Evolutionary conservation across 176 grass and related monocot genomes (phyloP).

Genomic region (Puccinellia tenuiflora): DNA sequence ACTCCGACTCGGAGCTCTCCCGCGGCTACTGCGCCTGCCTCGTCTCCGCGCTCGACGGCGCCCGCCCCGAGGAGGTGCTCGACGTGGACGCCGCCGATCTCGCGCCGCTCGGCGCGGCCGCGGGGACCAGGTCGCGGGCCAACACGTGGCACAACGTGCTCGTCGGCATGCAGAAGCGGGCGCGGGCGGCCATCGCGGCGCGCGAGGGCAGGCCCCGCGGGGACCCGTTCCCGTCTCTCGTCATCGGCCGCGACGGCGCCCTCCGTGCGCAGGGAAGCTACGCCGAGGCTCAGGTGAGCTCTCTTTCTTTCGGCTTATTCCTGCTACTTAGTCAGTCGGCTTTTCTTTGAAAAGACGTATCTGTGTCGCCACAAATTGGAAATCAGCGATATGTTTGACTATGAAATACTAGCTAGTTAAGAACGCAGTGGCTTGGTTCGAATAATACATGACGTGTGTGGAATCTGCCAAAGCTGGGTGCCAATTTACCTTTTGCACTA

Average conservation of each 20-base stretch:
- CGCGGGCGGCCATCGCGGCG: constrained; percentile 50
- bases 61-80: constrained; percentile 64
- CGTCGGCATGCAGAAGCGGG: constrained; percentile 86
- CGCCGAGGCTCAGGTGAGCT: constrained; percentile 82
- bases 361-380: constrained; percentile 6
- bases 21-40: constrained; percentile 81
- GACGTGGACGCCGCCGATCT: constrained; percentile 56
- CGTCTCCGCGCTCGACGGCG: constrained; percentile 65
- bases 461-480: constrained; percentile 32
- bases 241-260: constrained; percentile 56
- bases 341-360: constrained; percentile 14
- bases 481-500: constrained; percentile 7
- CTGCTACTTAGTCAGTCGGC: neutral
- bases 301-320: neutral
- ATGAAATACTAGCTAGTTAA: neutral
- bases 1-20: constrained; percentile 93
- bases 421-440: neutral
- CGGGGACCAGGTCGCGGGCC: constrained; percentile 48
- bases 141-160: constrained; percentile 96
- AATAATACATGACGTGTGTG: constrained; percentile 17
- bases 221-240: constrained; percentile 80
- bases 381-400: neutral
- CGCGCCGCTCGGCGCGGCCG: constrained; percentile 46
- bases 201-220: constrained; percentile 52
- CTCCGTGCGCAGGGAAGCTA: constrained; percentile 73